These are phyloP conservation scores for Austropuccinia psidii DNA, from an alignment of 1,284 basidiomycete species.

Conservation along the genomic window DNA sequence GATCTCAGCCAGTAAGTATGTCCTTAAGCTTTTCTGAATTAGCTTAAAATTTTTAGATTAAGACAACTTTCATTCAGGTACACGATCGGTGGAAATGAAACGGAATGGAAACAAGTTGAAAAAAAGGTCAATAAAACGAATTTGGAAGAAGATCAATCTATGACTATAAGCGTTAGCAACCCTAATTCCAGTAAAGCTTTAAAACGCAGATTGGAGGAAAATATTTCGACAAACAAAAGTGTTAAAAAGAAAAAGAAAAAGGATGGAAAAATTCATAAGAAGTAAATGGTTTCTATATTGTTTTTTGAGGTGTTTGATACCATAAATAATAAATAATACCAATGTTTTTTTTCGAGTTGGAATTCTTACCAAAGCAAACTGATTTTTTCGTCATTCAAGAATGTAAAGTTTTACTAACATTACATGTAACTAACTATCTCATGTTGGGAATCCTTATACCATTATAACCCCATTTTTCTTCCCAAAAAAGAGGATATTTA, in stretches of 20 bases:
- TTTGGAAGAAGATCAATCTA: constrained; percentile 6
- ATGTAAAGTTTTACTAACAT: too few species aligned
- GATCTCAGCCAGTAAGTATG: constrained; percentile 36
- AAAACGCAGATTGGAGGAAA: constrained; percentile 23
- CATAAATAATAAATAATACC: too few species aligned
- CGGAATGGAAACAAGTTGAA: constrained; percentile 33
- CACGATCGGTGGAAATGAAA: constrained; percentile 25
- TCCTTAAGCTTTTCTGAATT: not conserved
- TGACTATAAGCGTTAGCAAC: constrained; percentile 31
- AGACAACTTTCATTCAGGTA: constrained; percentile 10
- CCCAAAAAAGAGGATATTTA: too few species aligned
- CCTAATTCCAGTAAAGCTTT: constrained; percentile 10
- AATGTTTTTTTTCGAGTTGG: too few species aligned
- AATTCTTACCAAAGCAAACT: too few species aligned
- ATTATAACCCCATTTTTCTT: too few species aligned
- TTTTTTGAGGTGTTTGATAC: too few species aligned
- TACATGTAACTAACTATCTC: too few species aligned
- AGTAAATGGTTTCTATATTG: too few species aligned
- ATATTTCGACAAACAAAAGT: not conserved
- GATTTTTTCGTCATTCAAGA: too few species aligned
- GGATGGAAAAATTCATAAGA: too few species aligned
- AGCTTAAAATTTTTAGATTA: not conserved
- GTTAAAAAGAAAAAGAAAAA: not conserved
- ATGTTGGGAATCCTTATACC: too few species aligned
- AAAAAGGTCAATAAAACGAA: constrained; percentile 11